Evolutionary conservation across 257 asterid species (phyloP).

Genomic region (Linaria vulgaris): DNA sequence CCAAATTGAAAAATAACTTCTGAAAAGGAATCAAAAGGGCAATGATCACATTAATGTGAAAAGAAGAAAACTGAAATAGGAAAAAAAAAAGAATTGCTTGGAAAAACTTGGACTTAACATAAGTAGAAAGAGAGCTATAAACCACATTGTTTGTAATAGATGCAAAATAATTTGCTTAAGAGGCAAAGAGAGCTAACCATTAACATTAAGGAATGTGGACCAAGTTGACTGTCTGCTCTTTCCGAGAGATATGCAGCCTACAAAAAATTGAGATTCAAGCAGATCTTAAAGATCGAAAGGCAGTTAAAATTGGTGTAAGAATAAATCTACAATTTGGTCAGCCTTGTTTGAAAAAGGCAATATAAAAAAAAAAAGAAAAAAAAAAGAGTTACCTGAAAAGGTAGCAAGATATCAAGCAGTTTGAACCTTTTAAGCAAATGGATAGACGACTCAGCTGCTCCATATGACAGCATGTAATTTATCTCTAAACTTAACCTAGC

Average conservation of each 20-base stretch:
- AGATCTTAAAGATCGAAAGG: constrained; percentile 19
- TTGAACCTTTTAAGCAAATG: constrained; percentile 64
- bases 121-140: constrained; percentile 8
- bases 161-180: constrained; percentile 16
- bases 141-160: neutral
- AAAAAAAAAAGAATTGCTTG: constrained; percentile 21
- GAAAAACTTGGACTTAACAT: constrained; percentile 16
- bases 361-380: constrained; percentile 17
- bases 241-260: constrained; percentile 78
- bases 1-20: constrained; percentile 78
- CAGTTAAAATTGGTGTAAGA: constrained; percentile 10
- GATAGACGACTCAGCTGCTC: constrained; percentile 90
- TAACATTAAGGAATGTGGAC: constrained; percentile 54
- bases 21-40: constrained; percentile 39
- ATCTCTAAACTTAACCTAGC: constrained; percentile 73
- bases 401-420: constrained; percentile 69
- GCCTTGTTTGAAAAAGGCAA: constrained; percentile 9
- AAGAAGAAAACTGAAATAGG: neutral
- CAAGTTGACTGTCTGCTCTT: constrained; percentile 40
- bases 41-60: constrained; percentile 19
- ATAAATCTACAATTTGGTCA: neutral
- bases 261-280: constrained; percentile 26
- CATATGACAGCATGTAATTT: constrained; percentile 88
- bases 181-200: constrained; percentile 55
- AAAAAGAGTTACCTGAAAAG: constrained; percentile 65